Base-by-base conservation (phyloP, 495 filamentous ascomycete species). In the Talaromyces ruber region DNA sequence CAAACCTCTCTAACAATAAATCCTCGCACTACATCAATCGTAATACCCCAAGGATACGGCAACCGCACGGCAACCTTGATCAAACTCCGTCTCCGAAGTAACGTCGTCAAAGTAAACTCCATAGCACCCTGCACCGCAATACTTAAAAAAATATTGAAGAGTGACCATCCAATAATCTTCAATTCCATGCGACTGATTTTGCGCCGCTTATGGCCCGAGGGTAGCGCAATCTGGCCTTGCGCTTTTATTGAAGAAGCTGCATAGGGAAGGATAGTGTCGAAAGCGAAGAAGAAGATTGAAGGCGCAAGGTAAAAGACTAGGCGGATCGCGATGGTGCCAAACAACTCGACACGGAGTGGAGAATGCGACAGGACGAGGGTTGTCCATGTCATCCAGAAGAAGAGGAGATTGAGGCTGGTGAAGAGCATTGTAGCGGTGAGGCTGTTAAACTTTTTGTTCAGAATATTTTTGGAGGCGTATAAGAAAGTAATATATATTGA, bases 341-440 rank as follows among this genome's bases (percentile, higher is more conserved):
- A 70, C 3, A 96, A 65, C 71, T 96, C 91, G 63, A 97, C 84
- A 61, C 84, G 84, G 34, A 94, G 76, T 0, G 90, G 86, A 0
- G 86, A 74, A 65, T 95, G 88, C 34, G 87, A 88, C 18, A 92
- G 76, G 2, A 94, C 83, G 9, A 97, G 81, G 0, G 91, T 93
- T 7, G 84, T 84, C 93, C 93, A 97, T 70, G 90, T 93, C 70
- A 85, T 84, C 71, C 91, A 93, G 76, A 97, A 96, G 76, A 96
- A 93, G 54, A 96, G 70, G 18, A 96, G 68, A 69, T 96, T 97
- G 62, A 96, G 76, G 12, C 84, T 90, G 3, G 91, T 86, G 74
- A 87, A 92, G 72, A 82, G 86, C 71, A 83, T 81, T 57, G 28
- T 57, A 30, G 29, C 16, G 53, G 22, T 56, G 50, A 52, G 14